Evolutionary conservation across 192 early-diverging fungal genomes (phyloP).

Genomic region (Umbelopsis isabellina): DNA sequence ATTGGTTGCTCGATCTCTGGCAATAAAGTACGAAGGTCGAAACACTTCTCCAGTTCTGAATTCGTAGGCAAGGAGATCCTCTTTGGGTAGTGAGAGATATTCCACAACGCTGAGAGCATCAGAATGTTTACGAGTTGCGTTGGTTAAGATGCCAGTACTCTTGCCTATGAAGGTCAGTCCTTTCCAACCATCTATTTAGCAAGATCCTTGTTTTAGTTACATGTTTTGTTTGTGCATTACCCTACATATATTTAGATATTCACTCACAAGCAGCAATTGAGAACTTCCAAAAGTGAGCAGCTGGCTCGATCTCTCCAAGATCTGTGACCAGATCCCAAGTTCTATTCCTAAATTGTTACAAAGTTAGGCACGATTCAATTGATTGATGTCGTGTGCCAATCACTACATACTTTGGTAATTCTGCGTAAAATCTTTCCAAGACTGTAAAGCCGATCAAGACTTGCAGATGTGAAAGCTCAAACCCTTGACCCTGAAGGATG

Average conservation of each 20-base stretch:
- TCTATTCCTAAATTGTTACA: conserved; percentile 20
- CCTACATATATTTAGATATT: background rate
- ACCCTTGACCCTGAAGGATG: conserved; percentile 64
- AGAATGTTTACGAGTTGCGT: conserved; percentile 66
- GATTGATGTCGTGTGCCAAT: background rate
- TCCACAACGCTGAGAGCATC: conserved; percentile 70
- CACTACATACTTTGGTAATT: conserved; percentile 31
- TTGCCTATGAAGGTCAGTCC: conserved; percentile 79
- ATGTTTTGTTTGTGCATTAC: background rate
- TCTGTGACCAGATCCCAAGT: conserved; percentile 50
- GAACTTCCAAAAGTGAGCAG: conserved; percentile 50
- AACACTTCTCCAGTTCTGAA: conserved; percentile 70
- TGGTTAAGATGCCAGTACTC: conserved; percentile 67
- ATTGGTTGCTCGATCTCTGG: conserved; percentile 63
- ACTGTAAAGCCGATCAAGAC: conserved; percentile 69
- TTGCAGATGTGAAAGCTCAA: conserved; percentile 69
- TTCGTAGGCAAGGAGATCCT: conserved; percentile 73
- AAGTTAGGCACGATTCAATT: too few species aligned
- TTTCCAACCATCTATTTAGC: conserved; percentile 60
- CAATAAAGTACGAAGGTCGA: conserved; percentile 73
- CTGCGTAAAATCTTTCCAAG: conserved; percentile 67
- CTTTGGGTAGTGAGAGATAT: conserved; percentile 62
- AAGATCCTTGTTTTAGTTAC: background rate
- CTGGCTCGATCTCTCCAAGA: conserved; percentile 39
- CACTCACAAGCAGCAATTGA: conserved; percentile 51